Conservation (phyloP, 73 alveolate genomes). For the Blepharisma japonicum region DNA sequence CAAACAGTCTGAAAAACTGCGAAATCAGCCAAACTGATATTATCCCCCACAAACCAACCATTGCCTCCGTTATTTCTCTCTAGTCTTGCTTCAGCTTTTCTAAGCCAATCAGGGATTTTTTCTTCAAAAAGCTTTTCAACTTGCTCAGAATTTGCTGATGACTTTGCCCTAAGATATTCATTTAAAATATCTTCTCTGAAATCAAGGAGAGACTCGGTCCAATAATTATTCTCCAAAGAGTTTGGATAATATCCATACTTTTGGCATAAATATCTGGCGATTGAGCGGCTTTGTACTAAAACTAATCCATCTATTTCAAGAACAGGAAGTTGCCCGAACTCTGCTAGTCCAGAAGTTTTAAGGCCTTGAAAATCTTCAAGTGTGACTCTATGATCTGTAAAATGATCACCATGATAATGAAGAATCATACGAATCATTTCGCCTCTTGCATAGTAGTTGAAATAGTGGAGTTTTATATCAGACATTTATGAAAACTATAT, state of each 20-base stretch:
- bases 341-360: constrained; percentile 38
- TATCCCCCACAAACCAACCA: background rate
- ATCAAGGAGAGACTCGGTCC: background rate
- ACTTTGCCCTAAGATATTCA: background rate
- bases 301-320: constrained; percentile 41
- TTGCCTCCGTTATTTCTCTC: background rate
- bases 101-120: background rate
- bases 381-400: constrained; percentile 41
- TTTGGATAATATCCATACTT: background rate
- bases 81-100: background rate
- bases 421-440: constrained; percentile 51
- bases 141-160: background rate
- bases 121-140: background rate
- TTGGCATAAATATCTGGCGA: constrained; percentile 17
- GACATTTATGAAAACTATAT: background rate
- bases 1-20: background rate
- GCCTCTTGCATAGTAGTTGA: constrained; percentile 53
- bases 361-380: constrained; percentile 33
- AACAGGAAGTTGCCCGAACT: constrained; percentile 45
- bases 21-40: background rate
- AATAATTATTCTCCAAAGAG: background rate
- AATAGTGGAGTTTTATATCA: constrained; percentile 37
- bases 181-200: background rate
- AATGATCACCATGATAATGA: constrained; percentile 37
- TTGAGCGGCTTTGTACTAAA: constrained; percentile 32